These are phyloP conservation scores for Hypoxylon rubiginosum DNA, from an alignment of 2,329 filamentous ascomycete genomes.

Conservation along the genomic window DNA sequence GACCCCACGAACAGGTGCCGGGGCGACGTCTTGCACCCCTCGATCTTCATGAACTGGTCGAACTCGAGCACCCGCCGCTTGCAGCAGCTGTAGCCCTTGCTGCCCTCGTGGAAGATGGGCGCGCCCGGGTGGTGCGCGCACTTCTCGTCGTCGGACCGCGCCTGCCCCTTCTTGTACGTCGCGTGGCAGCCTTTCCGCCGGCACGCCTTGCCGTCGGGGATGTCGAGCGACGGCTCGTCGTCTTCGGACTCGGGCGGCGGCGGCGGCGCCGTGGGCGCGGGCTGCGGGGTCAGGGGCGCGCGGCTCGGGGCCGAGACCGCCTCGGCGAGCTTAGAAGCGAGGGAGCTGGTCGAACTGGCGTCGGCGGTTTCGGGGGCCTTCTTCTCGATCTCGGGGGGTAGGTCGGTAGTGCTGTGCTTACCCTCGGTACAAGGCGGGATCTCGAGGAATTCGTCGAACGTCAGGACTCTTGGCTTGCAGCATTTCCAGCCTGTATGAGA, in stretches of 20 bases:
- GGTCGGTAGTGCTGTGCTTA: conserved; percentile 89
- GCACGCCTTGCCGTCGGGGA: conserved; percentile 82
- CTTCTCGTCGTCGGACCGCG: conserved; percentile 74
- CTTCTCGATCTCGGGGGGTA: conserved; percentile 72
- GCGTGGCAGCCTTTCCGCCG: conserved; percentile 81
- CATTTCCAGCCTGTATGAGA: conserved; percentile 88
- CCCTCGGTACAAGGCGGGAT: conserved; percentile 95
- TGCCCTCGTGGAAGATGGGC: conserved; percentile 97
- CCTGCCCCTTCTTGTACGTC: conserved; percentile 71
- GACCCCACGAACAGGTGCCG: conserved; percentile 88
- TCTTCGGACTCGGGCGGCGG: conserved; percentile 84
- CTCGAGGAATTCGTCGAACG: conserved; percentile 96
- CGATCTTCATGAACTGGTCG: conserved; percentile 96
- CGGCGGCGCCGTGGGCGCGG: conserved; percentile 66
- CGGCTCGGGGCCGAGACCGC: conserved; percentile 57
- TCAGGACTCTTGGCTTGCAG: conserved; percentile 96
- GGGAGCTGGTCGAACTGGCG: conserved; percentile 56
- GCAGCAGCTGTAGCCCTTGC: conserved; percentile 97
- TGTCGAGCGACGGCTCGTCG: conserved; percentile 81
- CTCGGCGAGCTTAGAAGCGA: conserved; percentile 61
- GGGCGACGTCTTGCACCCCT: conserved; percentile 86
- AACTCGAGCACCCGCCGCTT: conserved; percentile 96
- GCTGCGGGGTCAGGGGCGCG: conserved; percentile 59
- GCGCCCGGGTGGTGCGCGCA: conserved; percentile 91
- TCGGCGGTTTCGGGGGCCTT: conserved; percentile 60